Evolutionary conservation across 176 grass and related monocot species (phyloP).

Genomic region (Aegilops bicornis): DNA sequence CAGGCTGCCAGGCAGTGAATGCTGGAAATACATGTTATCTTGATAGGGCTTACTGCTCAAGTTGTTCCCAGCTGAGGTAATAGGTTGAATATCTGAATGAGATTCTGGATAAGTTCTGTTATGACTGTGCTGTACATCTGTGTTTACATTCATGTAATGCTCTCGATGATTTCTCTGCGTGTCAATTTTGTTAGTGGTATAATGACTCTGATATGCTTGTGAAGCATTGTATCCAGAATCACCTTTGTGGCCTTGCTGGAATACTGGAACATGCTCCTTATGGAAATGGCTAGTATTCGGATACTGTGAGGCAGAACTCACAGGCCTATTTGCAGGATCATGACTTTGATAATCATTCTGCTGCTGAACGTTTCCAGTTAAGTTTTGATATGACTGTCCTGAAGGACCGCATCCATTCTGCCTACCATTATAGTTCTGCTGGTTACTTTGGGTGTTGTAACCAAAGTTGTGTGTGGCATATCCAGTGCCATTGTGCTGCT

Average conservation of each 20-base stretch:
- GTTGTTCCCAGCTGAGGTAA: conserved; percentile 14
- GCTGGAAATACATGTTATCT: conserved; percentile 17
- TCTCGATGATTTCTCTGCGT: conserved; percentile 25
- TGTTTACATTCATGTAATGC: conserved; percentile 29
- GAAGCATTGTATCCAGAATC: conserved; percentile 43
- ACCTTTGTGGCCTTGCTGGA: conserved; percentile 37
- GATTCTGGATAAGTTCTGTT: conserved; percentile 43
- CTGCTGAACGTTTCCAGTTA: conserved; percentile 33
- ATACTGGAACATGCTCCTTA: conserved; percentile 32
- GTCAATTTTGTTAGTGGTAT: conserved; percentile 26
- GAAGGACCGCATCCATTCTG: conserved; percentile 34
- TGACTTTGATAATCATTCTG: background rate
- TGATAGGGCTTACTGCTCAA: conserved; percentile 22
- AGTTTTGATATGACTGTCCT: conserved; percentile 30
- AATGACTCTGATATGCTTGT: conserved; percentile 31
- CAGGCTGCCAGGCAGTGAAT: background rate
- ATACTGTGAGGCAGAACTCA: conserved; percentile 26
- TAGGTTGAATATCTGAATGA: conserved; percentile 16
- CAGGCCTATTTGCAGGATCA: conserved; percentile 22
- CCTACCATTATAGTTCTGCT: conserved; percentile 31
- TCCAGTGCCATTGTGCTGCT: conserved; percentile 25
- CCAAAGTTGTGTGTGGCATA: conserved; percentile 26
- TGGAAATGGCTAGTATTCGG: conserved; percentile 26
- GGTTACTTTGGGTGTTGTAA: conserved; percentile 30
- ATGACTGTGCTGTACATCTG: conserved; percentile 27